These are phyloP conservation scores for Xylaria sp. DNA, from an alignment of 2,329 filamentous ascomycete genomes.

Conservation along the genomic window DNA sequence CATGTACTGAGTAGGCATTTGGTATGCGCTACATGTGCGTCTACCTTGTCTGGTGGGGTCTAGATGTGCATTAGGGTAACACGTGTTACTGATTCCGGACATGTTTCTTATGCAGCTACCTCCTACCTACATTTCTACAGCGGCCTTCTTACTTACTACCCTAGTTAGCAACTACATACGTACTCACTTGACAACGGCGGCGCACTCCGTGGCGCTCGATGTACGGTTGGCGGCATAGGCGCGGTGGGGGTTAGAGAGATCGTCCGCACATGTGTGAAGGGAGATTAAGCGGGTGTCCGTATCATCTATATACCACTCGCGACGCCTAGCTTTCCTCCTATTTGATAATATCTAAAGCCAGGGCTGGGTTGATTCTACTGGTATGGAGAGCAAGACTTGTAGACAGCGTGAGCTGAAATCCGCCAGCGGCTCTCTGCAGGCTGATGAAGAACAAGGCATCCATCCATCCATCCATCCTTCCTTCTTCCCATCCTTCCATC, in stretches of 20 bases:
- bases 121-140: not conserved
- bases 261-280: not conserved
- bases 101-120: conserved; percentile 7
- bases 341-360: not conserved
- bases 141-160: not conserved
- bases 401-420: not conserved
- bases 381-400: no score
- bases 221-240: conserved; percentile 10
- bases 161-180: not conserved
- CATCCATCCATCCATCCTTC: conserved; percentile 1
- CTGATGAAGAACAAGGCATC: conserved; percentile 1
- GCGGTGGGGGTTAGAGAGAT: not conserved
- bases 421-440: not conserved
- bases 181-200: not conserved
- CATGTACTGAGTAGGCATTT: no score
- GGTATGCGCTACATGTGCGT: not conserved
- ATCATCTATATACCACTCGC: not conserved
- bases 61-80: conserved; percentile 15
- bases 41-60: conserved; percentile 2
- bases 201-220: not conserved
- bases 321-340: not conserved
- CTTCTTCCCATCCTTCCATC: not conserved
- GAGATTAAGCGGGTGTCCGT: no score
- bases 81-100: conserved; percentile 13
- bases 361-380: not conserved